Evolutionary conservation across 164 flowering plant species (phyloP), one percentile per base, ranked within the genome.

Genomic region (Macadamia tetraphylla): DNA sequence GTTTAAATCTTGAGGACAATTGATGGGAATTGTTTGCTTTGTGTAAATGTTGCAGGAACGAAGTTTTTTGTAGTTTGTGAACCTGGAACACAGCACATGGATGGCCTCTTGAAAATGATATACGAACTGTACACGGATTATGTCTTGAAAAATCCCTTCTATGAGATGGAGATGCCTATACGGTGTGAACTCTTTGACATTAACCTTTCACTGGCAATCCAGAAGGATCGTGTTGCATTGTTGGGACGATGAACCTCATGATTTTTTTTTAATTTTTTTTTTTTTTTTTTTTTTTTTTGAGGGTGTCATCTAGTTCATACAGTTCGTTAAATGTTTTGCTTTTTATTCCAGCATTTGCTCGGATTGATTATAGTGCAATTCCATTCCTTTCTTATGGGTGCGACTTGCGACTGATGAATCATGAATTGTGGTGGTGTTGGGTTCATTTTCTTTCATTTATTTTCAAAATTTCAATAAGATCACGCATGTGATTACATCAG

Each of bases 151-250:
- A 90, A 88, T 68, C 97, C 97, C 40, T 90, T 90, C 73, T 90
- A 88, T 69, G 97, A 87, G 77, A 85, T 90, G 90, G 97, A 90
- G 81, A 88, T 88, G 94, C 97, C 94, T 7, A 90, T 90, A 9
- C 74, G 94, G 53, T 90, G 97, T 65, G 97, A 90, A 76, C 92
- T 90, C 66, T 90, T 90, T 51, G 97, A 88, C 61, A 76, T 84
- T 65, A 85, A 87, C 74, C 79, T 90, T 56, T 60, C 86, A 0
- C 89, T 81, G 60, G 89, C 86, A 12, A 71, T 88, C 60, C 94
- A 82, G 74, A 86, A 84, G 75, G 96, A 87, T 57, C 84, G 89
- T 31, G 90, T 85, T 42, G 84, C 85, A 9, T 67, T 82, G 70
- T 61, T 87, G 66, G 88, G 89, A 29, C 80, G 94, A 74, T 87